These are phyloP conservation scores for Coelastrella sp. DNA, from an alignment of 139 green algal species.

Conservation along the genomic window DNA sequence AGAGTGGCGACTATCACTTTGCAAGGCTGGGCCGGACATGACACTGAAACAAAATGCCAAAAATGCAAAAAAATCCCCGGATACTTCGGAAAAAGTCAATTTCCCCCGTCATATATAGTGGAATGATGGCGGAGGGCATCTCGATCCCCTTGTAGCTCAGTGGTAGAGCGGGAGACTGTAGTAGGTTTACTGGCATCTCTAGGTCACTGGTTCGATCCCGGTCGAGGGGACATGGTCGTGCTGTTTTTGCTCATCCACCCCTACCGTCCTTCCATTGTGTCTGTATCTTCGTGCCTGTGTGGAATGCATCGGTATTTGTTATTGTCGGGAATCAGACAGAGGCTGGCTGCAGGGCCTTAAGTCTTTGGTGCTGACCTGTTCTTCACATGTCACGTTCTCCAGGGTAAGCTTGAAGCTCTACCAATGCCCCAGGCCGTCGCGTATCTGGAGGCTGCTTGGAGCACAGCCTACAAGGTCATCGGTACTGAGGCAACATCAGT, in stretches of 20 bases:
- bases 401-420: constrained; percentile 50
- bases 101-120: no score
- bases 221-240: not conserved
- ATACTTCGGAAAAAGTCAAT: no score
- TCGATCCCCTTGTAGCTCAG: not conserved
- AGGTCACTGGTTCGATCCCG: not conserved
- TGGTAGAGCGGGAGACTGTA: not conserved
- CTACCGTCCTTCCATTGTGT: no score
- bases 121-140: not conserved
- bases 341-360: no score
- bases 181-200: not conserved
- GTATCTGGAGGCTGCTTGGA: constrained; percentile 35
- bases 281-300: no score
- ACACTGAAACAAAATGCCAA: no score
- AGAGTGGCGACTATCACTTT: no score
- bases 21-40: no score
- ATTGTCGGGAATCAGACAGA: no score
- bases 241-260: not conserved
- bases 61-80: no score
- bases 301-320: no score
- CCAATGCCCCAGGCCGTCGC: constrained; percentile 37
- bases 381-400: not conserved
- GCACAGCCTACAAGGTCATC: constrained; percentile 42
- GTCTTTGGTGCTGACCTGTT: no score
- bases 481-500: not conserved